Evolutionary conservation across 495 filamentous ascomycete species (phyloP).

Genomic region (Clohesyomyces aquaticus): DNA sequence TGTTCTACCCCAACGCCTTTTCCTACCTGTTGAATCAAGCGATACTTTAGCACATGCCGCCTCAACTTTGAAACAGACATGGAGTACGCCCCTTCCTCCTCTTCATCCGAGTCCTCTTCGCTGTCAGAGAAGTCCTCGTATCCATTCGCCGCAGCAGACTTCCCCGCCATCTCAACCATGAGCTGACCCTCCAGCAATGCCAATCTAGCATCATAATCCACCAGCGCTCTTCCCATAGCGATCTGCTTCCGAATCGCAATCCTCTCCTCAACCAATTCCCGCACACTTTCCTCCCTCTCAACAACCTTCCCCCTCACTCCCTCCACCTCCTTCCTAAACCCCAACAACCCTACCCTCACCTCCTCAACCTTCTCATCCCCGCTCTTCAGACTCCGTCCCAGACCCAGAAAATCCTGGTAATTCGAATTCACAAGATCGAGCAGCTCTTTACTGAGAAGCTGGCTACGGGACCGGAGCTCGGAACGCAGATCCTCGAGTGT

Average conservation of each 20-base stretch:
- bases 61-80: slow-evolving; percentile 58
- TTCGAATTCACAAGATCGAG: slow-evolving; percentile 93
- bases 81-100: slow-evolving; percentile 17
- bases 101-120: slow-evolving; percentile 20
- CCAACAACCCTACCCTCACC: slow-evolving; percentile 81
- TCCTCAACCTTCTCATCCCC: slow-evolving; percentile 93
- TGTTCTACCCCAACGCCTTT: slow-evolving; percentile 60
- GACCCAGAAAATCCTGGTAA: slow-evolving; percentile 83
- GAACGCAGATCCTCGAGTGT: slow-evolving; percentile 90
- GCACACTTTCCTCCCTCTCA: slow-evolving; percentile 57
- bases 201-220: slow-evolving; percentile 52
- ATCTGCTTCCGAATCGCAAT: slow-evolving; percentile 55
- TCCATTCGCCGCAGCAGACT: slow-evolving; percentile 41
- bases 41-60: slow-evolving; percentile 61
- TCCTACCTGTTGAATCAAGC: slow-evolving; percentile 57
- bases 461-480: slow-evolving; percentile 77
- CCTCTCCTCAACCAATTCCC: slow-evolving; percentile 59
- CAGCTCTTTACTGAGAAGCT: slow-evolving; percentile 77
- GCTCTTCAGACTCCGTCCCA: slow-evolving; percentile 79
- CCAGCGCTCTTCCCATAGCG: slow-evolving; percentile 53
- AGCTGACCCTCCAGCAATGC: slow-evolving; percentile 75
- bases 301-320: slow-evolving; percentile 60
- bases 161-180: slow-evolving; percentile 57
- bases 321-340: slow-evolving; percentile 79
- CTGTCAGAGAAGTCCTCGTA: slow-evolving; percentile 43